A percentile compares a stretch with the other conserved stretches of the same genome.
These are phyloP conservation scores for Coleophoma eucalyptorum DNA, from an alignment of 2,329 filamentous ascomycete species.

Conservation along the genomic window DNA sequence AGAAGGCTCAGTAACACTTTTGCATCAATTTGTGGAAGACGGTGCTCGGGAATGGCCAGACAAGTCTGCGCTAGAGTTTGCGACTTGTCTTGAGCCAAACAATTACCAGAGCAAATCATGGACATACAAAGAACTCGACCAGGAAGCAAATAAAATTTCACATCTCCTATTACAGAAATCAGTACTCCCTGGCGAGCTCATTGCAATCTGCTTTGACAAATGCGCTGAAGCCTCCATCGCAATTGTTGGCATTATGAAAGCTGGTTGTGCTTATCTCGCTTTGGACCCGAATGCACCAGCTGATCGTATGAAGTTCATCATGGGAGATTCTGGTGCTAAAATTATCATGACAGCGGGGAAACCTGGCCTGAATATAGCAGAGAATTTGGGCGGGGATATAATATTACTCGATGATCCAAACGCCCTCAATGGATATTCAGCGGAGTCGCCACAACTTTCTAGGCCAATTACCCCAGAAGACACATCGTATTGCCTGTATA, in stretches of 20 bases:
- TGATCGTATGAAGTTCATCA: conserved; percentile 27
- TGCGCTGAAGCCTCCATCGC: conserved; percentile 31
- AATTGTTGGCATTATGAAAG: conserved; percentile 31
- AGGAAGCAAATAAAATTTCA: conserved; percentile 69
- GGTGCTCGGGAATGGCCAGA: conserved; percentile 53
- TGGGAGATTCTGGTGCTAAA: conserved; percentile 61
- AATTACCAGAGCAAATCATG: conserved; percentile 50
- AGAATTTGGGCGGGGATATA: conserved; percentile 9
- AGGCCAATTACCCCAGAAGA: conserved; percentile 19
- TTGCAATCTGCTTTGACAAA: conserved; percentile 33
- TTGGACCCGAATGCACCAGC: conserved; percentile 33
- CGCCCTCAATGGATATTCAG: conserved; percentile 7
- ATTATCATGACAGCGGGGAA: conserved; percentile 56
- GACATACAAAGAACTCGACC: conserved; percentile 72
- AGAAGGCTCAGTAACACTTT: conserved; percentile 47
- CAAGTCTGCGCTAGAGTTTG: conserved; percentile 72
- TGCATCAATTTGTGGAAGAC: conserved; percentile 77
- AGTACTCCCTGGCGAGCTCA: conserved; percentile 46
- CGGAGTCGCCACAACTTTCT: conserved; percentile 18
- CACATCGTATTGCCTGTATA: conserved; percentile 30
- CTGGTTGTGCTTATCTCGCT: conserved; percentile 33
- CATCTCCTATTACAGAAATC: conserved; percentile 52
- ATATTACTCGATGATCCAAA: conserved; percentile 22
- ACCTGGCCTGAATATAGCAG: conserved; percentile 34
- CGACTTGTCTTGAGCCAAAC: conserved; percentile 47